Percentiles rank a stretch among this genome's conserved stretches.
These are phyloP conservation scores for Tolypocladium tropicale DNA, from an alignment of 2,329 filamentous ascomycete species.

Conservation along the genomic window DNA sequence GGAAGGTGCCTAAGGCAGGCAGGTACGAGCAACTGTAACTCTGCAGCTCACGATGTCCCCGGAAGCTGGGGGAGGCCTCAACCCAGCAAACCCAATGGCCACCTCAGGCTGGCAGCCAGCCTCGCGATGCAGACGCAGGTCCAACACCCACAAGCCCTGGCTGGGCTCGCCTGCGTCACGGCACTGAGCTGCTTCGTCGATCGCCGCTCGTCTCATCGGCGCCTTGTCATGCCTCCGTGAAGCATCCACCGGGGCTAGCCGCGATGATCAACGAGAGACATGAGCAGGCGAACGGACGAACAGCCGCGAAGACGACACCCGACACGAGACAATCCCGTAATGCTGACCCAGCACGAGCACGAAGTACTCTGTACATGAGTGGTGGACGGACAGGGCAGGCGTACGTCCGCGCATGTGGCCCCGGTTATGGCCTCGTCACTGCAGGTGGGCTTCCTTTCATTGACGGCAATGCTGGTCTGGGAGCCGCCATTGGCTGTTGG, in stretches of 20 bases:
- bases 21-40: too few species aligned
- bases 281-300: not conserved
- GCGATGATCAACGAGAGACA: not conserved
- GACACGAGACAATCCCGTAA: not conserved
- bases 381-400: not conserved
- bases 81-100: too few species aligned
- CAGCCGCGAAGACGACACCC: not conserved
- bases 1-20: too few species aligned
- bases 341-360: too few species aligned
- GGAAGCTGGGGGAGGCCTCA: not conserved
- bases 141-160: not conserved
- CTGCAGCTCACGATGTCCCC: not conserved
- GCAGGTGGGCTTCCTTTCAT: not conserved
- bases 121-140: slow-evolving; percentile 4
- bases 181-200: not conserved
- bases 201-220: not conserved
- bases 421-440: not conserved
- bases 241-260: not conserved
- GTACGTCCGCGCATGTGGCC: too few species aligned
- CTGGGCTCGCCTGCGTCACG: not conserved
- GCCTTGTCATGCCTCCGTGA: not conserved
- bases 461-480: not conserved
- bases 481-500: slow-evolving; percentile 1
- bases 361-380: too few species aligned
- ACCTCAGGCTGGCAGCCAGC: not conserved